Evolutionary conservation across 805 yeast genomes (phyloP).

Genomic region (Metschnikowia arizonensis): DNA sequence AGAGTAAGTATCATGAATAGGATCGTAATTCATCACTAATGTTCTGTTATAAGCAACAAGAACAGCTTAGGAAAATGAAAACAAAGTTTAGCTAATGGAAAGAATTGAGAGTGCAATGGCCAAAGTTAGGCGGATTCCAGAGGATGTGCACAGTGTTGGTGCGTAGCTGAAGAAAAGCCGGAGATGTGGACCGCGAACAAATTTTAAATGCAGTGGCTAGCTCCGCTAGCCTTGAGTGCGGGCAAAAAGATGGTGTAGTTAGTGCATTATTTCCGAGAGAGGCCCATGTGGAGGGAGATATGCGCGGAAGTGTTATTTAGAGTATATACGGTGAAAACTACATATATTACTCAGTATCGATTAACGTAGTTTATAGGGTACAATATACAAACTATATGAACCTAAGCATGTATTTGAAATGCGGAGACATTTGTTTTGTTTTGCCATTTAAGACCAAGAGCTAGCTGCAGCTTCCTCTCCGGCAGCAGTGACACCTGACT

Average conservation of each 20-base stretch:
- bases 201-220: conserved; percentile 1
- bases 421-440: conserved; percentile 19
- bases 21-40: conserved; percentile 38
- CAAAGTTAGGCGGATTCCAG: too few species aligned
- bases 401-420: conserved; percentile 17
- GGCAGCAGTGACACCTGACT: conserved; percentile 48
- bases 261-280: background rate
- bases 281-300: background rate
- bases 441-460: conserved; percentile 32
- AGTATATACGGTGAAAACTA: background rate
- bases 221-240: conserved; percentile 1
- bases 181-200: background rate
- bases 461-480: conserved; percentile 75
- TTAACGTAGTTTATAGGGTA: conserved; percentile 23
- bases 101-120: background rate
- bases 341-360: background rate
- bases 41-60: background rate
- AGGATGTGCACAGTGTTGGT: background rate
- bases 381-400: conserved; percentile 20
- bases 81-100: background rate
- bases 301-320: background rate
- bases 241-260: background rate
- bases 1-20: conserved; percentile 37
- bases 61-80: background rate
- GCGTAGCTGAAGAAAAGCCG: background rate